Percentiles rank a stretch among this genome's conserved stretches.
Evolutionary conservation across 108 stramenopile species (phyloP).

Genomic region (Tribonema minus): DNA sequence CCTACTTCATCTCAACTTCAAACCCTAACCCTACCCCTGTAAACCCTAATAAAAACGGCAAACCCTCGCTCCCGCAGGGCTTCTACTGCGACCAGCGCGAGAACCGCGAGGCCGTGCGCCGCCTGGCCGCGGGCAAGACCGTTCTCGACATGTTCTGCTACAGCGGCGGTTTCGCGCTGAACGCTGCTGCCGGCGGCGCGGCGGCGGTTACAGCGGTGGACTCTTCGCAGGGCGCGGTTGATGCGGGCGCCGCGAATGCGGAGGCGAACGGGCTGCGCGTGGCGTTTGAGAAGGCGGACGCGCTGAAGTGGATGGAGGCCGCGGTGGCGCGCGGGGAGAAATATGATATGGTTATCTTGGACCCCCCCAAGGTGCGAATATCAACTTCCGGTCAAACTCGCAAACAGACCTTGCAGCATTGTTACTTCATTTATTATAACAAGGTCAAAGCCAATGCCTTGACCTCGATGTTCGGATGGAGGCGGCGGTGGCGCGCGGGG

Average conservation of each 20-base stretch:
- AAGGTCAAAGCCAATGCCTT: too few species aligned
- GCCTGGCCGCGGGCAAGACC: conserved; percentile 3
- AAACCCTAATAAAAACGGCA: too few species aligned
- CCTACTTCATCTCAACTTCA: too few species aligned
- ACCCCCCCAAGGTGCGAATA: conserved; percentile 82
- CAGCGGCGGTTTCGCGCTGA: conserved; percentile 43
- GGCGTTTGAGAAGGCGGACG: conserved; percentile 69
- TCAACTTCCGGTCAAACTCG: too few species aligned
- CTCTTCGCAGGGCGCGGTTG: conserved; percentile 75
- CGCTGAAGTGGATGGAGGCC: conserved; percentile 70
- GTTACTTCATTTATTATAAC: too few species aligned
- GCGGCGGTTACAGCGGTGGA: conserved; percentile 62
- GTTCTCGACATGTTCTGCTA: conserved; percentile 50
- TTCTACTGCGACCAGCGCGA: conserved; percentile 96
- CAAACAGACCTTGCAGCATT: too few species aligned
- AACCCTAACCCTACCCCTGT: too few species aligned
- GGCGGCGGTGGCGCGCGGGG: conserved; percentile 13
- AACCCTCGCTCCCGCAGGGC: too few species aligned
- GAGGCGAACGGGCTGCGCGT: conserved; percentile 67
- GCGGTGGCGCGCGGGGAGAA: conserved; percentile 32
- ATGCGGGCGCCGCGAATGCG: conserved; percentile 67
- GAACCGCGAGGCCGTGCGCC: conserved; percentile 59
- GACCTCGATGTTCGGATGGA: too few species aligned
- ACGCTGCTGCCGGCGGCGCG: conserved; percentile 34
- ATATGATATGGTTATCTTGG: conserved; percentile 78